Conservation (phyloP, 108 stramenopile species). For the Schizochytrium sp. region DNA sequence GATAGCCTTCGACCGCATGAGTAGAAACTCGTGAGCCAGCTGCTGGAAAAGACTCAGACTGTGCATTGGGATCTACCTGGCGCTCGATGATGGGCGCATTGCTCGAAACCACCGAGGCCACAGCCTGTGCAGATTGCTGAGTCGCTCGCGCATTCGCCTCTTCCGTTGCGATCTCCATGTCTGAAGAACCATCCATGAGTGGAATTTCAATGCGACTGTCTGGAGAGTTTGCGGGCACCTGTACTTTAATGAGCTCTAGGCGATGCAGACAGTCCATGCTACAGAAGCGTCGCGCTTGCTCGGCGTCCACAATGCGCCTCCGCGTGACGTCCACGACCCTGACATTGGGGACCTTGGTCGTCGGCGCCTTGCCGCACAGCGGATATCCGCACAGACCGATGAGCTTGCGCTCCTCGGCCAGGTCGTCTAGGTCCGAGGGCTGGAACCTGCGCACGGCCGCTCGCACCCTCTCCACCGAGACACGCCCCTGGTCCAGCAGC, state of each 20-base stretch:
- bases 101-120: not conserved
- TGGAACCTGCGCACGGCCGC: not conserved
- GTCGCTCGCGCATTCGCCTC: not conserved
- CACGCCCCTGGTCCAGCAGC: not conserved
- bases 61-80: not conserved
- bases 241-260: not conserved
- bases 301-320: not conserved
- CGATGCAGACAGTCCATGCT: slow-evolving; percentile 4
- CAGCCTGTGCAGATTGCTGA: not conserved
- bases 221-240: not conserved
- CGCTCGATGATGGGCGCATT: not conserved
- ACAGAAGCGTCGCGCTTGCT: not conserved
- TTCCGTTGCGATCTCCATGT: not conserved
- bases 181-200: not conserved
- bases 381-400: not conserved
- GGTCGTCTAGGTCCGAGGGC: not conserved
- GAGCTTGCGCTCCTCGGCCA: slow-evolving; percentile 13
- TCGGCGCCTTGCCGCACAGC: not conserved
- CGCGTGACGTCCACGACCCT: not conserved
- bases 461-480: not conserved
- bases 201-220: not conserved
- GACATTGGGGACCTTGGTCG: not conserved
- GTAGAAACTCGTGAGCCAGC: not conserved
- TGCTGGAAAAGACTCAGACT: not conserved
- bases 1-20: not conserved